These are phyloP conservation scores for Pichia rugopelliculosa DNA, from an alignment of 805 yeast genomes.

Conservation along the genomic window DNA sequence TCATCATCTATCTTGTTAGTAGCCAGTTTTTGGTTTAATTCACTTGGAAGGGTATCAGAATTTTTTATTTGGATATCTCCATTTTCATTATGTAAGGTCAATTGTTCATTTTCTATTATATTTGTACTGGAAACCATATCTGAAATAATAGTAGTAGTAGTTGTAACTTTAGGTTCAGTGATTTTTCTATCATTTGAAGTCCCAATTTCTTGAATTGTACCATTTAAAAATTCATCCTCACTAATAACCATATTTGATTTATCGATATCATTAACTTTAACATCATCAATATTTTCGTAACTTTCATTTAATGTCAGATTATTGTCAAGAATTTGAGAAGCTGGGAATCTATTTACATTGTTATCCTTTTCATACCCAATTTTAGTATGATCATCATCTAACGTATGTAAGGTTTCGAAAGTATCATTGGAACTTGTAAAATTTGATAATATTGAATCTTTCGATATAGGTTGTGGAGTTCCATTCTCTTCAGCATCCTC, in stretches of 20 bases:
- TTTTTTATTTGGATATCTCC: too few species aligned
- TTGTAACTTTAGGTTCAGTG: neutral
- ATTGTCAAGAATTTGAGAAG: neutral
- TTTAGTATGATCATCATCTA: neutral
- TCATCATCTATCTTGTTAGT: too few species aligned
- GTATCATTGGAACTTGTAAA: neutral
- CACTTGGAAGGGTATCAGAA: too few species aligned
- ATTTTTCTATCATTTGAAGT: neutral
- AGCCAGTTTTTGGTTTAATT: too few species aligned
- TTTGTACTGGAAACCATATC: neutral
- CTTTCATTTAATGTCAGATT: neutral
- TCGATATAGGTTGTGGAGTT: neutral
- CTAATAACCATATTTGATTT: neutral
- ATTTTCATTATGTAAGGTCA: too few species aligned
- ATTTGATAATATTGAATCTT: neutral
- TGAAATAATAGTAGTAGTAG: neutral
- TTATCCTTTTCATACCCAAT: neutral
- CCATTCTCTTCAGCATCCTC: constrained; percentile 1
- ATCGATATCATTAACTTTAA: neutral
- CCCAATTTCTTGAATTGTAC: neutral
- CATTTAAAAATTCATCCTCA: neutral
- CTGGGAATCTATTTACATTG: neutral
- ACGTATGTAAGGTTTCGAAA: neutral
- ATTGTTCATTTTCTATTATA: neutral
- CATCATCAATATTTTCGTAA: neutral